Evolutionary conservation across 805 yeast species (phyloP), one percentile per base, ranked within the genome.

Genomic region (Cyberlindnera xylosilytica): DNA sequence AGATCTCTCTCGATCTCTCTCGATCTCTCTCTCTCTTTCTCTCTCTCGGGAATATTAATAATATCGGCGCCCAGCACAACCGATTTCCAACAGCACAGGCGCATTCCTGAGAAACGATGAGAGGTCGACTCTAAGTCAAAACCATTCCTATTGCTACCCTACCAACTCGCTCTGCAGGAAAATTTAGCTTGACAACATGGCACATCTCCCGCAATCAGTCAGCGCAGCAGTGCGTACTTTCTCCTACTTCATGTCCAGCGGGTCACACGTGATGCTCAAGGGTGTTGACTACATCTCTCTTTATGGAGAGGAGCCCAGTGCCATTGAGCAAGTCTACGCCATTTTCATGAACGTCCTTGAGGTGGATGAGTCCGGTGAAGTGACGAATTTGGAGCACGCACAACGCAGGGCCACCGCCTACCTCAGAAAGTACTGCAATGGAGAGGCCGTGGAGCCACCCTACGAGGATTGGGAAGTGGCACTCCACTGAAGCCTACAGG

Each of bases 241-340:
- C 27, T 13, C 44, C 6, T 40, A 40, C 29, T 40, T 35, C 20
- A 23, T 40, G 3, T 18, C 44, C 31, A 40, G 44, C 20, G 44
- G 44, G 10, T 23, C 39, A 4, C 44, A 40, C 18, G 7, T 29
- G 36, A 6, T 40, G 26, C 36, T 40, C 10, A 18, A 30, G 11
- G 39, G 36, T 7, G 39, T 40, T 8, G 32, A 35, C 13, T 40
- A 35, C 17, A 29, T 40, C 27, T 12, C n/a, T 19, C 32, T 40
- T 7, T 40, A 29, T 19, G 44, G 44, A 11, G 39, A 34, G 20
- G 44, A 40, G 27, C 44, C 44, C 20, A 35, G 39, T 24, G 39
- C 39, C 15, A 40, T 40, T 24, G 44, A 40, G n/a, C 38, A 34
- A 32, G 30, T 24, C 12, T 40, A 26, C 19, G 44, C 44, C 16